These are phyloP conservation scores for Didymella lethalis DNA, from an alignment of 2,329 filamentous ascomycete genomes.

Conservation along the genomic window DNA sequence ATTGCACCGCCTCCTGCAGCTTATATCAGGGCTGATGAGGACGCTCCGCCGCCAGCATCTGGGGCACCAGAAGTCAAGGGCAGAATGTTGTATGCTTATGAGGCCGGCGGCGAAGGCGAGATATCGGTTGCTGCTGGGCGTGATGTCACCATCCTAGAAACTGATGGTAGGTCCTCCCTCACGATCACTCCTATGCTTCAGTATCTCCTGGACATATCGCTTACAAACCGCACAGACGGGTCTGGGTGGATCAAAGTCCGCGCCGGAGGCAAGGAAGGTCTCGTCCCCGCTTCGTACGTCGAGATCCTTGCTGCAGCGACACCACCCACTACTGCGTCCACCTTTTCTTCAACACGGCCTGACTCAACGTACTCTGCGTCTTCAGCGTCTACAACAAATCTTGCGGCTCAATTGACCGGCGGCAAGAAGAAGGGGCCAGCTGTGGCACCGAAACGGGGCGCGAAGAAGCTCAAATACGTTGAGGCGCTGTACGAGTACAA, in stretches of 20 bases:
- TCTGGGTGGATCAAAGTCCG: slow-evolving; percentile 91
- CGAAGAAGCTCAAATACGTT: slow-evolving; percentile 93
- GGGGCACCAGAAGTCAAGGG: slow-evolving; percentile 68
- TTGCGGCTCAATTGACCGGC: slow-evolving; percentile 41
- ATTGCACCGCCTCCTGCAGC: slow-evolving; percentile 86
- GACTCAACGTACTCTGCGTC: slow-evolving; percentile 76
- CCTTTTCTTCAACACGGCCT: slow-evolving; percentile 49
- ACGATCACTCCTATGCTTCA: slow-evolving; percentile 27
- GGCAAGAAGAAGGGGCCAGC: slow-evolving; percentile 88
- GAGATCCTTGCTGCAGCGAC: slow-evolving; percentile 63
- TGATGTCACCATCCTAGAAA: slow-evolving; percentile 79
- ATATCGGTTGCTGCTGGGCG: slow-evolving; percentile 79
- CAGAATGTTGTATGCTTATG: slow-evolving; percentile 90
- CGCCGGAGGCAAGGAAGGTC: slow-evolving; percentile 75
- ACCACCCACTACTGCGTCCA: slow-evolving; percentile 50
- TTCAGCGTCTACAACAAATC: slow-evolving; percentile 73
- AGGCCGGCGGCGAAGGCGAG: slow-evolving; percentile 81
- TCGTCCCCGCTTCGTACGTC: slow-evolving; percentile 87
- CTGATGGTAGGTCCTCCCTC: slow-evolving; percentile 74
- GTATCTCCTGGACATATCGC: slow-evolving; percentile 27
- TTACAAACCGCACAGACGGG: slow-evolving; percentile 68
- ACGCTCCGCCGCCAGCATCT: slow-evolving; percentile 46
- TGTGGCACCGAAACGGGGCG: slow-evolving; percentile 87
- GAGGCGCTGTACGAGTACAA: slow-evolving; percentile 93
- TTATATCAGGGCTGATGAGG: slow-evolving; percentile 74